A percentile compares a stretch with the other conserved stretches of the same genome.
Conservation (phyloP, 164 flowering plant species). For the Aristolochia contorta region DNA sequence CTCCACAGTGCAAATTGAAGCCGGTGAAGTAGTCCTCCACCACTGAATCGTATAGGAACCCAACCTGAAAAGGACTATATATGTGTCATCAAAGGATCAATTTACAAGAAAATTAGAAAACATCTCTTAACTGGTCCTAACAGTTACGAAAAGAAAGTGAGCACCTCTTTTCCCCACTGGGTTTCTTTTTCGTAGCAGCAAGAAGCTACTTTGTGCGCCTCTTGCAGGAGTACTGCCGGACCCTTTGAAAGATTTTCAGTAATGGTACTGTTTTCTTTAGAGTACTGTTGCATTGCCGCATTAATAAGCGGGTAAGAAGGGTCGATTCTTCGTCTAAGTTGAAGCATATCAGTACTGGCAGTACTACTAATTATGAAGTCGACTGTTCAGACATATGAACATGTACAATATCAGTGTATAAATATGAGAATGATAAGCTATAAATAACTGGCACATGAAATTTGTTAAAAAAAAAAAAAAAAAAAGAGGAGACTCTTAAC, state of each 20-base stretch:
- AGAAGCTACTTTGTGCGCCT: not conserved
- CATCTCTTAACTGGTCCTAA: not conserved
- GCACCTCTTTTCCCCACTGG: slow-evolving; percentile 8
- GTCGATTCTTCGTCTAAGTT: slow-evolving; percentile 3
- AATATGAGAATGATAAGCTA: too few species aligned
- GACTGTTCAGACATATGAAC: too few species aligned
- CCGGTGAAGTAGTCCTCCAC: slow-evolving; percentile 11
- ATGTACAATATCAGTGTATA: too few species aligned
- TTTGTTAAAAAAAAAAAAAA: too few species aligned
- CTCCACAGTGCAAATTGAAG: slow-evolving; percentile 12
- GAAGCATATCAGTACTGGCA: not conserved
- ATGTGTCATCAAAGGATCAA: not conserved
- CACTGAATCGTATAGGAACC: slow-evolving; percentile 8
- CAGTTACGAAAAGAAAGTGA: too few species aligned
- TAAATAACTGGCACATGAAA: too few species aligned
- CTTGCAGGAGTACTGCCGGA: not conserved
- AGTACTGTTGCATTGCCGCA: not conserved
- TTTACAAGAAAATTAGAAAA: not conserved
- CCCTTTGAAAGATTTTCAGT: not conserved
- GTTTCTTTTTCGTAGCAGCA: slow-evolving; percentile 6
- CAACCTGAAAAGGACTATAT: slow-evolving; percentile 2
- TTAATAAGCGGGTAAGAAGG: slow-evolving; percentile 5
- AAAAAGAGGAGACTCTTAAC: too few species aligned
- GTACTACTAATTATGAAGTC: not conserved
- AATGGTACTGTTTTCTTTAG: not conserved